Base-by-base conservation (phyloP, 2,329 filamentous ascomycete species). In the Biscogniauxia sp. region DNA sequence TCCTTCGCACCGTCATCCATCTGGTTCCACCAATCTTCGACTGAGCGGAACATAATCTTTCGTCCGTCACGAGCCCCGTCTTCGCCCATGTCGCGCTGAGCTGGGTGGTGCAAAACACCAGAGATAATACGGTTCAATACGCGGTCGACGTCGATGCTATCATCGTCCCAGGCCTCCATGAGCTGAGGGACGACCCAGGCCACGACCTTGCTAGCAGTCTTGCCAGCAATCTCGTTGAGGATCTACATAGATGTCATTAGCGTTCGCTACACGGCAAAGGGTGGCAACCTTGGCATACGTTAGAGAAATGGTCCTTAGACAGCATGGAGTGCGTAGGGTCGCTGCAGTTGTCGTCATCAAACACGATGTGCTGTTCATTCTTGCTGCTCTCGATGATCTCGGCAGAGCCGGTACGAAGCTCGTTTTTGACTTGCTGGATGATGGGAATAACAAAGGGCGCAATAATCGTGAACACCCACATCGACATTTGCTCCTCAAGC, bases 241-340 rank as follows among this genome's bases (percentile, higher is more conserved):
- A 93, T 81, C 80, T 84, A 32, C 11, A 32, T 13, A 61, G 3
- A 20, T 2, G 9, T 7, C 67, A 58, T 65, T 57, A 64, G 63
- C 37, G 56, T n/a, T 52, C 50, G n/a, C 41, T 17, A 55, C 11
- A 54, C 7, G 37, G 1, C 1, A 56, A 26, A 37, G 51, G 13
- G 26, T 9, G 26, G 9, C 8, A 37, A 3, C 9, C 28, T 20
- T 5, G 20, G 69, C 81, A 76, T 74, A 89, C 81, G 72, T 96
- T 96, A 65, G 89, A 91, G 75, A 97, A 97, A 77, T 97, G 93
- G 70, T 97, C 93, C 79, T 97, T 97, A 61, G 92, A 93, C 56
- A 97, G 80, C 93, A 97, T 97, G 20, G 92, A 96, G 79, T 97
- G 93, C 1, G 93, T 97, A 0, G 93, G 94, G 71, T 97, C 89